Conservation (phyloP, 805 yeast species). For the Yarrowia hollandica region DNA sequence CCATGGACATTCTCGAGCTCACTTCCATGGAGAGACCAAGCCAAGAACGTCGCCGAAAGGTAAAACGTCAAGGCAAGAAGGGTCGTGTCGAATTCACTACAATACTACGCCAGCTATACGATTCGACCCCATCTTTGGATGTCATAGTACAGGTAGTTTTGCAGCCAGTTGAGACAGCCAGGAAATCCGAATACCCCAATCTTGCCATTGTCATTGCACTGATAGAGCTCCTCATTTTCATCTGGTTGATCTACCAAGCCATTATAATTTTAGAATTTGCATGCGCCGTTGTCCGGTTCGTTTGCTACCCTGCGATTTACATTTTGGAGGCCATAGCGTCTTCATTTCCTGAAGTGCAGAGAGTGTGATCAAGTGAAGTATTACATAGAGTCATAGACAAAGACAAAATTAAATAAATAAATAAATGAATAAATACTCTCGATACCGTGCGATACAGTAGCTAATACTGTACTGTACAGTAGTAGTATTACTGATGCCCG, state of each 20-base stretch:
- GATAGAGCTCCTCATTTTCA: slow-evolving; percentile 31
- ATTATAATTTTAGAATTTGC: slow-evolving; percentile 31
- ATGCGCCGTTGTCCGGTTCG: slow-evolving; percentile 31
- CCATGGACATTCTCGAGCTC: slow-evolving; percentile 9
- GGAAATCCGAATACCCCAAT: not conserved
- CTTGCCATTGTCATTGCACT: not conserved
- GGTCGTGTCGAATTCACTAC: not conserved
- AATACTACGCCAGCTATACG: not conserved
- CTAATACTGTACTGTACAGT: too few relatives aligned
- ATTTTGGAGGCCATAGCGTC: slow-evolving; percentile 21
- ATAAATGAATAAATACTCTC: not conserved
- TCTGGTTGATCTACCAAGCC: slow-evolving; percentile 32
- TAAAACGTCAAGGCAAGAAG: not conserved
- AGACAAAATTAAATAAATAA: too few relatives aligned
- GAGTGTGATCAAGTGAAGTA: not conserved
- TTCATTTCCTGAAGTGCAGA: not conserved
- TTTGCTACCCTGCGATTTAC: slow-evolving; percentile 35
- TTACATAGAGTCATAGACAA: not conserved
- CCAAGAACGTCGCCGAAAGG: slow-evolving; percentile 4
- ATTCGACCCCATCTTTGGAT: not conserved
- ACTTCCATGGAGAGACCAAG: not conserved
- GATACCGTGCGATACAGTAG: too few relatives aligned
- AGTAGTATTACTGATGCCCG: too few relatives aligned
- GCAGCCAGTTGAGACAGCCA: slow-evolving; percentile 10
- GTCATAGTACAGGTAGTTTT: not conserved